Conservation (phyloP, 2,329 filamentous ascomycete species). For the Stachybotrys chartarum region DNA sequence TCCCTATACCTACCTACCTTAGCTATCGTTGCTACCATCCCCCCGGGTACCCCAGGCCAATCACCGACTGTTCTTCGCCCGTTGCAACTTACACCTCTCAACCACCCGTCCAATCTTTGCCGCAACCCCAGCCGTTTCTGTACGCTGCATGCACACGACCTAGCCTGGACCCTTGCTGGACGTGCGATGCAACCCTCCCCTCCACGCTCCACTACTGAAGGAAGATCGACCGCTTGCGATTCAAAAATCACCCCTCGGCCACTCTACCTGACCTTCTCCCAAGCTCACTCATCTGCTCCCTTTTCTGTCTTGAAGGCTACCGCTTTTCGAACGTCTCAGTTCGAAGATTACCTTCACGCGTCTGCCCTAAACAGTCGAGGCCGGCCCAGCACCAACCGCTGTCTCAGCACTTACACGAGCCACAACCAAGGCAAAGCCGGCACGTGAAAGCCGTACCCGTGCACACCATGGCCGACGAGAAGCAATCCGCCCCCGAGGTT, state of each 20-base stretch:
- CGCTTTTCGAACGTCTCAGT: background rate
- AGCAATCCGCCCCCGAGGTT: background rate
- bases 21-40: background rate
- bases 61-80: background rate
- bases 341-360: background rate
- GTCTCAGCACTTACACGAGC: background rate
- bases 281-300: background rate
- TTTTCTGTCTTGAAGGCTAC: background rate
- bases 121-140: background rate
- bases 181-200: background rate
- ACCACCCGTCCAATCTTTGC: background rate
- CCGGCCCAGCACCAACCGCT: background rate
- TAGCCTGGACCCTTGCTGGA: background rate
- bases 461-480: slow-evolving; percentile 1
- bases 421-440: background rate
- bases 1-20: background rate
- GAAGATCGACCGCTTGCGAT: background rate
- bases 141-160: background rate
- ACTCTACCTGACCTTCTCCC: background rate
- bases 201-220: background rate
- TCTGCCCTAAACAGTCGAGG: background rate
- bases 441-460: background rate
- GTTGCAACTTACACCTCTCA: background rate
- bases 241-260: background rate
- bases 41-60: background rate